Evolutionary conservation across 305 asterid species (phyloP), one percentile per base, ranked within the genome.

Genomic region (Fraxinus nigra): DNA sequence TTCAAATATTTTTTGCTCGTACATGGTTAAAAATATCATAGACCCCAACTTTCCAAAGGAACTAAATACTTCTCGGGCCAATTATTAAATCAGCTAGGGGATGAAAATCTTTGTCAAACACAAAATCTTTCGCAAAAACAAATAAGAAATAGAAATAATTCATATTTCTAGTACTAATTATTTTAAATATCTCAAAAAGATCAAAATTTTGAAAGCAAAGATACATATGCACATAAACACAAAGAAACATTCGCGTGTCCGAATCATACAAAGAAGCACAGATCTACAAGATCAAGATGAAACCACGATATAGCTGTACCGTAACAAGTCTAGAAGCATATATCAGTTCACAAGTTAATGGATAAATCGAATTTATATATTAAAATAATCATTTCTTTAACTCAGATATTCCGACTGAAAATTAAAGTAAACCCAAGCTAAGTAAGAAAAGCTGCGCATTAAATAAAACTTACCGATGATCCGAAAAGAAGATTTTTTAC

Each of bases 371-470:
- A 18, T 79, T 37, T 73, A 78, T 40, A 1, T 24, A 54, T 8
- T 10, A 24, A 37, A n/a, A 11, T 11, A 48, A 61, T 28, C 22
- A 56, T 0, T 3, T 9, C 4, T 35, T 26, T 20, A 56, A 32
- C 24, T 32, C 20, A 74, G 35, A 24, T 4, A 77, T 34, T 73
- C 56, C 22, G 46, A 65, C 75, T 24, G 38, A 72, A 77, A 72
- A 81, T 0, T 26, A 75, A 78, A 85, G 85, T 85, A 81, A 78
- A 85, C 85, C 83, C 70, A 20, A 69, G 73, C 48, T 40, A 79
- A 74, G 26, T 76, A 73, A 82, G 79, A 43, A 3, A 35, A 65
- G 9, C 5, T 7, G 59, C 2, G 11, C 14, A 6, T 0, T 7
- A 54, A 48, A 40, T 22, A 1, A 14, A 81, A 82, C 87, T 82